Conservation (phyloP, 2,329 filamentous ascomycete species). For the Epichloe elymi region DNA sequence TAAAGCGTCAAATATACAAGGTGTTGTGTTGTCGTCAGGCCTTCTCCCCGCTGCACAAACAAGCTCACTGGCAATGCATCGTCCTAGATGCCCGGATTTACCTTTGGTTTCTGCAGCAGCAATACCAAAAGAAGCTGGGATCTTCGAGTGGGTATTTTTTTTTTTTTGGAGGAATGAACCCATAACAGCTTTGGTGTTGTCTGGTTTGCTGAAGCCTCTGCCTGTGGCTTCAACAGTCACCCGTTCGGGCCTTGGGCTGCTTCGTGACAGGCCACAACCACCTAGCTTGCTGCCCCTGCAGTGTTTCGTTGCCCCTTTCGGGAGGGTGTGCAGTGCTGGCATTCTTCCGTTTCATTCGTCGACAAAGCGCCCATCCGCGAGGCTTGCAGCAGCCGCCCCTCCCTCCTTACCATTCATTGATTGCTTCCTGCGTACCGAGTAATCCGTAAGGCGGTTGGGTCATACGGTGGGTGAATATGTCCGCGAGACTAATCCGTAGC, state of each 20-base stretch:
- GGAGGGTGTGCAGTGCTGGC: conserved; percentile 2
- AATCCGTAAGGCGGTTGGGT: too few relatives aligned
- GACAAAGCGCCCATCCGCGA: background rate
- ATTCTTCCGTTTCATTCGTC: conserved; percentile 5
- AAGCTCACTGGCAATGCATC: background rate
- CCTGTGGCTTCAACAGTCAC: background rate
- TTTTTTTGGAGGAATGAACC: background rate
- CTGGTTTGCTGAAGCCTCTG: background rate
- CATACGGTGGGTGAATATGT: too few relatives aligned
- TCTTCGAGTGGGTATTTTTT: background rate
- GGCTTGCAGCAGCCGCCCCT: background rate
- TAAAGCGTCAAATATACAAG: too few relatives aligned
- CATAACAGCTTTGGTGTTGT: background rate
- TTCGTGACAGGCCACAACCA: background rate
- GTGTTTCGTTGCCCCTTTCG: background rate
- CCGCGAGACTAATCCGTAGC: background rate
- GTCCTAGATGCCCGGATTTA: background rate
- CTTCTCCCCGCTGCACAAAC: too few relatives aligned
- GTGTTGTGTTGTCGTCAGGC: too few relatives aligned
- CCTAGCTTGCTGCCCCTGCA: background rate
- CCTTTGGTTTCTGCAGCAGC: background rate
- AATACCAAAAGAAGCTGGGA: background rate
- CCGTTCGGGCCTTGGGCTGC: background rate
- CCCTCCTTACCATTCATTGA: too few relatives aligned
- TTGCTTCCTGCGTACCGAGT: too few relatives aligned